Conservation (phyloP, 2,329 filamentous ascomycete species). For the Sporothrix variecibatus region DNA sequence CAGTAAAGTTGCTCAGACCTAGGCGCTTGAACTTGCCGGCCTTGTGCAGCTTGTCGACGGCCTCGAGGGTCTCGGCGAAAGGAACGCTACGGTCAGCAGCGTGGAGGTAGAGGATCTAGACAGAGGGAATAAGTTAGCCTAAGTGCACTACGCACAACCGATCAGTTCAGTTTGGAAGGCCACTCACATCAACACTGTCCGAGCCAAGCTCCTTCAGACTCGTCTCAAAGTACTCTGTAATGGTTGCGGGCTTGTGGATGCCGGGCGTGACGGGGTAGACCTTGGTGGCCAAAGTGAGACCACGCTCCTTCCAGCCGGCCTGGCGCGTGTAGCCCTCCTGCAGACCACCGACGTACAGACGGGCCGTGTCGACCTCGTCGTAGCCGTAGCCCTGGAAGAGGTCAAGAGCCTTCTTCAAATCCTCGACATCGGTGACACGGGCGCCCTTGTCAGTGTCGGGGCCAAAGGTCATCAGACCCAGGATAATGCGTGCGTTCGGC, state of each 20-base stretch:
- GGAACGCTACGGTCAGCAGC: constrained; percentile 49
- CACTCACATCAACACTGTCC: constrained; percentile 66
- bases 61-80: constrained; percentile 65
- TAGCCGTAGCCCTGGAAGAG: constrained; percentile 77
- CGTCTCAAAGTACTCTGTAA: constrained; percentile 65
- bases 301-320: constrained; percentile 76
- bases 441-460: constrained; percentile 63
- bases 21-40: constrained; percentile 70
- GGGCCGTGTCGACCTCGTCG: constrained; percentile 82
- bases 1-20: constrained; percentile 71
- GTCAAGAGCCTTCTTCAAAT: constrained; percentile 72
- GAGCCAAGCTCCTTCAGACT: constrained; percentile 71
- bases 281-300: constrained; percentile 78
- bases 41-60: constrained; percentile 68
- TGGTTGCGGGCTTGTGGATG: constrained; percentile 60
- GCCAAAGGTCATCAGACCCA: constrained; percentile 85
- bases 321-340: constrained; percentile 80
- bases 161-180: neutral
- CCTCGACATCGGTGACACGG: constrained; percentile 66
- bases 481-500: constrained; percentile 54
- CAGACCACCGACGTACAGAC: constrained; percentile 68
- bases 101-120: constrained; percentile 71
- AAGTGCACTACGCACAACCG: no score
- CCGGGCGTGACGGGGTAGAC: constrained; percentile 64
- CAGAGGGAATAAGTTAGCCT: neutral